These are phyloP conservation scores for Raddia distichophylla DNA, from an alignment of 176 grass and related monocot genomes.

Conservation along the genomic window DNA sequence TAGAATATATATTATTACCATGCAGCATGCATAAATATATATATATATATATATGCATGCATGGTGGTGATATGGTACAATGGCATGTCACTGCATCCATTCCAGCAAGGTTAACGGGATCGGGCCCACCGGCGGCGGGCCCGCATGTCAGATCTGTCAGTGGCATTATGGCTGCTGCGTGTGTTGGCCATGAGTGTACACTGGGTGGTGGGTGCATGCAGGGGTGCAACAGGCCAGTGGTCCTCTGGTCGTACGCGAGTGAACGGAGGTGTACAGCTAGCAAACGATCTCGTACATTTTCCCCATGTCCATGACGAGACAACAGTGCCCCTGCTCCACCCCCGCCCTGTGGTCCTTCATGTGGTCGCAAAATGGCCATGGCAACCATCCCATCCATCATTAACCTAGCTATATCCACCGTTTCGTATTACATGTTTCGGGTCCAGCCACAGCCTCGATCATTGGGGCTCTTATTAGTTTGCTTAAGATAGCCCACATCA, in stretches of 20 bases:
- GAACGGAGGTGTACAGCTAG: constrained; percentile 53
- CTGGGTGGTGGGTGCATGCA: constrained; percentile 3
- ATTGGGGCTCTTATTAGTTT: constrained; percentile 29
- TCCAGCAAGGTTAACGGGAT: constrained; percentile 33
- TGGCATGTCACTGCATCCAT: background rate
- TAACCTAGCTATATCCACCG: background rate
- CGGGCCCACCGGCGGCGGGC: background rate
- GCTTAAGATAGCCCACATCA: background rate
- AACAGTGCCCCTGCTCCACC: constrained; percentile 32
- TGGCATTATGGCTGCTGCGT: background rate
- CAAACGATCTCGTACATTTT: constrained; percentile 42
- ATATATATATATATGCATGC: background rate
- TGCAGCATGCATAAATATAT: background rate
- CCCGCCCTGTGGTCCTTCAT: constrained; percentile 26
- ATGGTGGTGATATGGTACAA: background rate
- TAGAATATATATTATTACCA: constrained; percentile 6
- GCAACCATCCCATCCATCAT: constrained; percentile 38
- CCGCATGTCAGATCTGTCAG: constrained; percentile 9
- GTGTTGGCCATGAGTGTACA: background rate
- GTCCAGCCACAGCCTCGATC: background rate
- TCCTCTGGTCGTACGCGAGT: constrained; percentile 28
- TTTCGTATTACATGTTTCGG: constrained; percentile 5
- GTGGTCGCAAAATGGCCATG: constrained; percentile 50
- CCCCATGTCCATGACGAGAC: constrained; percentile 42
- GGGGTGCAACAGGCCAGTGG: constrained; percentile 23